phyloP scores from a whole-genome alignment of 2,329 filamentous ascomycete species.

The Penicillium hesseltinei region DNA sequence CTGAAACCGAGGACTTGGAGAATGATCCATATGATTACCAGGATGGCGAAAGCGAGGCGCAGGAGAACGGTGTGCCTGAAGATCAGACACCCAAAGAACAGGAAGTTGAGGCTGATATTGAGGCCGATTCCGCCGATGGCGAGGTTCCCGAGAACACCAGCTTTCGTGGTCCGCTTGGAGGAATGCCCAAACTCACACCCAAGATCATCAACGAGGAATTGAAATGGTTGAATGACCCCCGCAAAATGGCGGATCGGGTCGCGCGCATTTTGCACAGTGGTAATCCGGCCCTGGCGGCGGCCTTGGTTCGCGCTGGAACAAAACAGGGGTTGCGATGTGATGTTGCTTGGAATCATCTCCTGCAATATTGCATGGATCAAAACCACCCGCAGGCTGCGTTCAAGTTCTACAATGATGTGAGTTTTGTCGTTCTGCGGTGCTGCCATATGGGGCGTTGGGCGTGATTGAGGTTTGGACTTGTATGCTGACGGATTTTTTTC shows the following conservation, averaged over 20 bases:
- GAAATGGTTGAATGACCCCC: conserved; percentile 65
- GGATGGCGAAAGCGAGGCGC: neutral
- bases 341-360: conserved; percentile 85
- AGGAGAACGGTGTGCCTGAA: neutral
- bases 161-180: neutral
- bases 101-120: neutral
- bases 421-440: conserved; percentile 18
- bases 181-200: neutral
- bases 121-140: neutral
- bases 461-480: neutral
- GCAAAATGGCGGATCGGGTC: conserved; percentile 69
- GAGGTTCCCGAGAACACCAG: neutral
- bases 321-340: conserved; percentile 63
- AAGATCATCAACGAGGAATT: conserved; percentile 55
- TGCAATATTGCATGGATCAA: conserved; percentile 66
- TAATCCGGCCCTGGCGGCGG: conserved; percentile 64
- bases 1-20: neutral
- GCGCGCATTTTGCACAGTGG: conserved; percentile 58
- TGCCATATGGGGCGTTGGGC: neutral
- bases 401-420: conserved; percentile 84
- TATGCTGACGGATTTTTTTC: conserved; percentile 10
- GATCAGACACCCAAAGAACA: neutral
- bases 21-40: neutral
- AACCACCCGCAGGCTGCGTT: conserved; percentile 63
- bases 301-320: conserved; percentile 64